These are phyloP conservation scores for Penicillium sp. DNA, from an alignment of 2,329 filamentous ascomycete genomes.

Conservation along the genomic window DNA sequence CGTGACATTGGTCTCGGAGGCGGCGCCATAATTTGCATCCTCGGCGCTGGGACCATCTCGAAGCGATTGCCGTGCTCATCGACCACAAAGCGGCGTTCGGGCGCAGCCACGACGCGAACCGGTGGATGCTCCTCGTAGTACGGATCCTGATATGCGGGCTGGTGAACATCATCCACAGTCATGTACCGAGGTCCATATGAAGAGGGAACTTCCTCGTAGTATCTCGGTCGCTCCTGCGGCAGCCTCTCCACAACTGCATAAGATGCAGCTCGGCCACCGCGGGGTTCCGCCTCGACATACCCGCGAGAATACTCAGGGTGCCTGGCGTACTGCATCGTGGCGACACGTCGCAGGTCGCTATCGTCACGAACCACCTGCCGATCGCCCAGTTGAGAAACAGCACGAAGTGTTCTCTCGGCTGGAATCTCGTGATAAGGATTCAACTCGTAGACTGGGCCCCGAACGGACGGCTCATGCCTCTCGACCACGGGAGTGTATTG, in stretches of 20 bases:
- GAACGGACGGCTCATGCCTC: conserved; percentile 39
- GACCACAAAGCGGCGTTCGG: conserved; percentile 72
- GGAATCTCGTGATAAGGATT: conserved; percentile 43
- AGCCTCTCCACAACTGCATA: conserved; percentile 50
- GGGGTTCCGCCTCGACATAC: conserved; percentile 53
- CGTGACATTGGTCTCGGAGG: conserved; percentile 43
- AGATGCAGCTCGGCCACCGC: conserved; percentile 45
- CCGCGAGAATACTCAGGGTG: conserved; percentile 51
- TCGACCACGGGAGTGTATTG: conserved; percentile 46
- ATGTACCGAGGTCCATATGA: conserved; percentile 43
- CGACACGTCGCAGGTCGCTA: conserved; percentile 54
- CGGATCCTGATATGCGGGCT: conserved; percentile 46
- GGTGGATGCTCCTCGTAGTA: conserved; percentile 53
- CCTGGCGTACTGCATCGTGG: conserved; percentile 53
- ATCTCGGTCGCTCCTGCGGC: conserved; percentile 44
- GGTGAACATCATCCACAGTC: conserved; percentile 45
- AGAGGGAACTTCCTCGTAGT: conserved; percentile 47
- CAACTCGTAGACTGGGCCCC: conserved; percentile 43
- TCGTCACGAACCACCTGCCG: conserved; percentile 50
- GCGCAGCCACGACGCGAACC: conserved; percentile 57
- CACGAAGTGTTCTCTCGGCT: conserved; percentile 44
- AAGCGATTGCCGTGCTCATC: conserved; percentile 87
- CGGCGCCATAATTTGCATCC: conserved; percentile 42
- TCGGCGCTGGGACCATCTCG: conserved; percentile 56
- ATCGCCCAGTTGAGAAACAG: conserved; percentile 48